phyloP scores from a whole-genome alignment of 2,329 filamentous ascomycete species.

The Didymella exigua region DNA sequence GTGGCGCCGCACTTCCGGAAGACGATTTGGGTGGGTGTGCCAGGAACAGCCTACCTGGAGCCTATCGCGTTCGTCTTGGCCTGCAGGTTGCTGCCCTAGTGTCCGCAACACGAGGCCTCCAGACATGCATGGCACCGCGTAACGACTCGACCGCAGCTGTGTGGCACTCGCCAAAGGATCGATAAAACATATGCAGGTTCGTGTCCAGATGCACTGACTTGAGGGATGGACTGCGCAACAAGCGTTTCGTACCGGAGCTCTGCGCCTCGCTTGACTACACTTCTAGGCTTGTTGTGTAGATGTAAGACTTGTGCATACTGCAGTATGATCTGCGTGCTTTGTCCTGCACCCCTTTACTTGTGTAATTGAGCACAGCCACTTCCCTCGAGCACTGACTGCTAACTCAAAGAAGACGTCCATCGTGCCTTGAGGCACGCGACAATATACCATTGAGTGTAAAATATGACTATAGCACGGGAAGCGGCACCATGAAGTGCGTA shows the following conservation, averaged over 20 bases:
- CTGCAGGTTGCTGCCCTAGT: constrained; percentile 23
- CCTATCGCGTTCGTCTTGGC: constrained; percentile 22
- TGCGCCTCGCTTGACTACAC: background rate
- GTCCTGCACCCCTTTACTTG: background rate
- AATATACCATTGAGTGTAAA: background rate
- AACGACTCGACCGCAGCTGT: constrained; percentile 14
- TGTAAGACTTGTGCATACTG: constrained; percentile 5
- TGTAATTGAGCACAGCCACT: constrained; percentile 7
- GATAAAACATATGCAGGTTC: background rate
- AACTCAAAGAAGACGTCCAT: constrained; percentile 1
- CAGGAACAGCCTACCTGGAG: constrained; percentile 10
- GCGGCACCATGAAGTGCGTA: background rate
- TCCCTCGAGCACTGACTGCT: background rate
- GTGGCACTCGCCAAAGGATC: background rate
- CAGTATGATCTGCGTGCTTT: constrained; percentile 1
- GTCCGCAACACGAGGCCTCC: constrained; percentile 20
- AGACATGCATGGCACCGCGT: constrained; percentile 19
- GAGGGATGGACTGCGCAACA: background rate
- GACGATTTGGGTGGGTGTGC: constrained; percentile 18
- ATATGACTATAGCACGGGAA: background rate
- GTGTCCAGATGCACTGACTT: background rate
- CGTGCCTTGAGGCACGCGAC: background rate
- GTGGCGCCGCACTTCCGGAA: constrained; percentile 19
- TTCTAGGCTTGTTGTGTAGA: background rate
- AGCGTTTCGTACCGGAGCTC: background rate